A percentile compares a stretch with the other conserved stretches of the same genome.
Conservation (phyloP, 2,329 filamentous ascomycete species). For the Aspergillus brunneoviolaceus region DNA sequence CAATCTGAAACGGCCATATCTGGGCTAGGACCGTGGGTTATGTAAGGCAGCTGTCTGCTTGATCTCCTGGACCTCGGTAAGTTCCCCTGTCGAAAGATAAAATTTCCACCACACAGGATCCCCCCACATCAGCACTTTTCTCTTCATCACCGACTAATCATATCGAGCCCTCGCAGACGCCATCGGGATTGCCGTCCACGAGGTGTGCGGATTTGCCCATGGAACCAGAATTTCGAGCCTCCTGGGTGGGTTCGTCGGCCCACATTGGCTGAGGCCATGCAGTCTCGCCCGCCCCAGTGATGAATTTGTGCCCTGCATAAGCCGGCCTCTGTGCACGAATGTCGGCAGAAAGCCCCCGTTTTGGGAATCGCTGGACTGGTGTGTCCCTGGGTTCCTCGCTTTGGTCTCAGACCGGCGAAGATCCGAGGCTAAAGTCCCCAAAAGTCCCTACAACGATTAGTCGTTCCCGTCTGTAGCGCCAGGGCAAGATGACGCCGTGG, state of each 20-base stretch:
- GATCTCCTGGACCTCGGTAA: slow-evolving; percentile 3
- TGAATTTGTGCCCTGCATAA: slow-evolving; percentile 15
- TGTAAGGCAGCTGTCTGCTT: neutral
- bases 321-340: slow-evolving; percentile 8
- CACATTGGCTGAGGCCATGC: slow-evolving; percentile 14
- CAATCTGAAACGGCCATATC: neutral
- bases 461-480: neutral
- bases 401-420: neutral
- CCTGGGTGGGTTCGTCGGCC: slow-evolving; percentile 4
- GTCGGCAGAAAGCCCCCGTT: slow-evolving; percentile 7
- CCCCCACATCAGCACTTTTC: neutral
- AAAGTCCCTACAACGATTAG: neutral
- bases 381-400: neutral
- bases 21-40: neutral
- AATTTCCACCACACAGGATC: slow-evolving; percentile 2
- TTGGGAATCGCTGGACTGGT: slow-evolving; percentile 1
- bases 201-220: slow-evolving; percentile 10
- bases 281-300: slow-evolving; percentile 3
- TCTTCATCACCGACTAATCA: slow-evolving; percentile 7
- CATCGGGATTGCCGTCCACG: slow-evolving; percentile 9
- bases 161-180: neutral
- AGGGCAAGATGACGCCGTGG: neutral
- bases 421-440: neutral
- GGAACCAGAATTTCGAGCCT: slow-evolving; percentile 6
- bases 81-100: neutral